Conservation (phyloP, 257 asterid species). For the Gynochthodes officinalis region DNA sequence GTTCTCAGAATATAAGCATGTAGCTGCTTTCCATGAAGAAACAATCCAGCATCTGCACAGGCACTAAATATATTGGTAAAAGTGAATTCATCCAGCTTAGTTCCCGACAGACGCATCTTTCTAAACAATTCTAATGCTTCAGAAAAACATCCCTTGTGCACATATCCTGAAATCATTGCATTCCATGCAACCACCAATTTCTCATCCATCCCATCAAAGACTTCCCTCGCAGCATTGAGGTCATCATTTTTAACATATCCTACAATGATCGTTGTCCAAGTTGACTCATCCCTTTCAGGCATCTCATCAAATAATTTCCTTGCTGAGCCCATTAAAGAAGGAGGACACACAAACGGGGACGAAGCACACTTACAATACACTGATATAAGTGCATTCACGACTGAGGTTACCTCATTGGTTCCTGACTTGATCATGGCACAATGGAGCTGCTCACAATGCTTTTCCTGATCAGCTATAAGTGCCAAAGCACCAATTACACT, state of each 20-base stretch:
- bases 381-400: conserved; percentile 2
- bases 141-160: neutral
- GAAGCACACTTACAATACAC: conserved; percentile 12
- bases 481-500: conserved; percentile 7
- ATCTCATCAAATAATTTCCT: conserved; percentile 21
- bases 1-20: conserved; percentile 12
- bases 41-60: conserved; percentile 13
- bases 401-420: neutral
- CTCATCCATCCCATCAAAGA: conserved; percentile 16
- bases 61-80: conserved; percentile 8
- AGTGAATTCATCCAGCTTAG: conserved; percentile 13
- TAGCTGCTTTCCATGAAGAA: conserved; percentile 16
- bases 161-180: conserved; percentile 18
- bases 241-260: conserved; percentile 11
- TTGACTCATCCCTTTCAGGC: conserved; percentile 9
- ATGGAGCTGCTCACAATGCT: conserved; percentile 15
- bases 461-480: conserved; percentile 5
- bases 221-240: conserved; percentile 8
- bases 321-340: conserved; percentile 10
- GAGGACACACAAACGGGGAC: neutral
- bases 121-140: conserved; percentile 9
- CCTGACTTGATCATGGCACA: conserved; percentile 12
- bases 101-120: conserved; percentile 11
- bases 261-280: conserved; percentile 12
- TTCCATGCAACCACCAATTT: conserved; percentile 16